These are phyloP conservation scores for Lachnellula hyalina DNA, from an alignment of 2,329 filamentous ascomycete genomes.

Conservation along the genomic window DNA sequence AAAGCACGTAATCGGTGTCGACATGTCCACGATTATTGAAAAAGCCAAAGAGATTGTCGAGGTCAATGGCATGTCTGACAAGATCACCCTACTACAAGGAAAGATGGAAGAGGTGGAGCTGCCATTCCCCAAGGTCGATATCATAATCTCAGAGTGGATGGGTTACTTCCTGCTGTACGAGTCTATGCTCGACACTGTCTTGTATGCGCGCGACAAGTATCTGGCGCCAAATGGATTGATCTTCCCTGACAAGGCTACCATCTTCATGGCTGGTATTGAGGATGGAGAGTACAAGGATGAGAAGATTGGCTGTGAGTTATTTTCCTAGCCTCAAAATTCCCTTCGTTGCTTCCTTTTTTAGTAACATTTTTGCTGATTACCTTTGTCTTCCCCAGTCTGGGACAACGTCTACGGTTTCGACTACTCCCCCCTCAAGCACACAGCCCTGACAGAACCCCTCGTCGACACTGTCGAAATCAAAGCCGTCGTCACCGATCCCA, in stretches of 20 bases:
- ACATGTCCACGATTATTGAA: constrained; percentile 99
- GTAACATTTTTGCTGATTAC: background rate
- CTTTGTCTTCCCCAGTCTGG: constrained; percentile 65
- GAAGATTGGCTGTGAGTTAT: constrained; percentile 90
- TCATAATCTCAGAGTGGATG: constrained; percentile 99
- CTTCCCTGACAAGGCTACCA: constrained; percentile 98
- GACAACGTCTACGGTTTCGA: constrained; percentile 98
- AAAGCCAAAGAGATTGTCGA: constrained; percentile 95
- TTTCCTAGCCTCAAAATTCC: background rate
- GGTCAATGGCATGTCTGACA: constrained; percentile 84
- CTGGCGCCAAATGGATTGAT: constrained; percentile 82
- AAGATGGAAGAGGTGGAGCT: constrained; percentile 99
- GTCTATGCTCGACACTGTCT: constrained; percentile 96
- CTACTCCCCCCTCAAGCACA: constrained; percentile 89
- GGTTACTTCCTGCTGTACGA: constrained; percentile 98
- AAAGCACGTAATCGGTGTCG: constrained; percentile 97
- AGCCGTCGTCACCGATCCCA: constrained; percentile 90
- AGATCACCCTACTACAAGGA: constrained; percentile 96
- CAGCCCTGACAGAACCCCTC: constrained; percentile 88
- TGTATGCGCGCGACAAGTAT: constrained; percentile 93
- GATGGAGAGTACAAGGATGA: constrained; percentile 99
- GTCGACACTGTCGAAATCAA: constrained; percentile 98
- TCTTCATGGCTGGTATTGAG: constrained; percentile 94
- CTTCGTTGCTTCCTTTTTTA: too few species aligned
- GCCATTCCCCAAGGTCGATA: constrained; percentile 93